Conservation (phyloP, 202 grass and related monocot species). For the Brachypodium distachyon region DNA sequence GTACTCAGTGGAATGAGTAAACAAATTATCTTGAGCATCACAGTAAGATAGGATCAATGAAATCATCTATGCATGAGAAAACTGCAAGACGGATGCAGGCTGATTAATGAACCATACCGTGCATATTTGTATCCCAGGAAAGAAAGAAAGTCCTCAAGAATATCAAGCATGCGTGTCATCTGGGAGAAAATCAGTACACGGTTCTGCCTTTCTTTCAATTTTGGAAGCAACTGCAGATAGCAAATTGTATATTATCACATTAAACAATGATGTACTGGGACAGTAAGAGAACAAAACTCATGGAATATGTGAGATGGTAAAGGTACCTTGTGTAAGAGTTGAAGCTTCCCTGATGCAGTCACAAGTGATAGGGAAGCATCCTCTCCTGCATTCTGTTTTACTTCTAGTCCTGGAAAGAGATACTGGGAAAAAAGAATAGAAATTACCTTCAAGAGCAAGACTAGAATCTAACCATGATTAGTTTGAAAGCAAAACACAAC, state of each 20-base stretch:
- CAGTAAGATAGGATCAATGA: not conserved
- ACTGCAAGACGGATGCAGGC: not conserved
- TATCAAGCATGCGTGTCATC: constrained; percentile 65
- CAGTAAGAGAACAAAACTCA: not conserved
- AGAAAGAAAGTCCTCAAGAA: constrained; percentile 48
- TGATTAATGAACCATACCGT: constrained; percentile 33
- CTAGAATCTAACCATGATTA: no score
- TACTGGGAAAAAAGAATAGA: constrained; percentile 29
- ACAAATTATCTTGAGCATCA: not conserved
- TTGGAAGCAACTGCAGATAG: constrained; percentile 44
- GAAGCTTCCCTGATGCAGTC: constrained; percentile 55
- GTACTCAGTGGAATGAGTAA: not conserved
- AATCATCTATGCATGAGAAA: not conserved
- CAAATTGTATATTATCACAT: not conserved
- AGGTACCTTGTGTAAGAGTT: constrained; percentile 50
- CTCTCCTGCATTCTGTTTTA: constrained; percentile 15
- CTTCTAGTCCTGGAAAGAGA: constrained; percentile 43
- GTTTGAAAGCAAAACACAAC: not conserved
- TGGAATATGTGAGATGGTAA: not conserved
- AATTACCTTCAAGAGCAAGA: not conserved
- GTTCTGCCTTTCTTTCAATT: constrained; percentile 58
- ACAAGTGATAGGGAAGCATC: constrained; percentile 37
- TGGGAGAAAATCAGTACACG: constrained; percentile 67
- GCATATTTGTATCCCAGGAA: constrained; percentile 36
- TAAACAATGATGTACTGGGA: not conserved